Evolutionary conservation across 495 filamentous ascomycete species (phyloP), one percentile per base, ranked within the genome.

Genomic region (Xylaria curta): DNA sequence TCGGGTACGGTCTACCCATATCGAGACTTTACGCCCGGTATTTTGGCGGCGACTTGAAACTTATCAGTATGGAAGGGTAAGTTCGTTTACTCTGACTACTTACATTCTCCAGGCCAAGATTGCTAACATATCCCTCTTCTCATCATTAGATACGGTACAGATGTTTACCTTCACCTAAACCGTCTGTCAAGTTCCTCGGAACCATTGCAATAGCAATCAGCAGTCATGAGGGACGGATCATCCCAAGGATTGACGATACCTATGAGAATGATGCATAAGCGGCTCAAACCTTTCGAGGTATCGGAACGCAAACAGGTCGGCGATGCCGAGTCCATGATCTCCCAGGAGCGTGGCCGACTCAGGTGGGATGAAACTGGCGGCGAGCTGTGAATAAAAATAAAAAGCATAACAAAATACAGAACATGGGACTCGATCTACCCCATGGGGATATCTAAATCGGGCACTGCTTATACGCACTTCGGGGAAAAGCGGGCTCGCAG

Each of bases 1-100:
- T 99, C 77, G 96, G 96, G 24, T 99, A 99, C 76, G 96, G 96
- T 19, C 79, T 99, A 72, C 96, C 96, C 0, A 97, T 99, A 73
- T 94, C 91, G 78, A 86, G 96, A 75, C 85, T 99, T 49, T 99
- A 99, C 79, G 97, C 96, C 66, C 86, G 96, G 71, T 99, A 99
- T 82, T 99, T 99, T 79, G 96, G 96, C 44, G 96, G 96, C 53
- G 96, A 99, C 81, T 80, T 99, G 73, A 98, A 98, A 79, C 78
- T 99, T 82, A 99, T 98, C 76, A 98, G 95, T 79, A 98, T 99
- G 96, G 96, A 99, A 85, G 96, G 96, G 96, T 97, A 85, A 84
- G 94, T 62, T 60, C 9, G 21, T 36, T 31, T 31, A 31, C 56
- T 58, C 61, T 62, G 36, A 38, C 66, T 71, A 33, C 21, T 9